Conservation (phyloP, 2,329 filamentous ascomycete species). For the Fusarium anthophilum region DNA sequence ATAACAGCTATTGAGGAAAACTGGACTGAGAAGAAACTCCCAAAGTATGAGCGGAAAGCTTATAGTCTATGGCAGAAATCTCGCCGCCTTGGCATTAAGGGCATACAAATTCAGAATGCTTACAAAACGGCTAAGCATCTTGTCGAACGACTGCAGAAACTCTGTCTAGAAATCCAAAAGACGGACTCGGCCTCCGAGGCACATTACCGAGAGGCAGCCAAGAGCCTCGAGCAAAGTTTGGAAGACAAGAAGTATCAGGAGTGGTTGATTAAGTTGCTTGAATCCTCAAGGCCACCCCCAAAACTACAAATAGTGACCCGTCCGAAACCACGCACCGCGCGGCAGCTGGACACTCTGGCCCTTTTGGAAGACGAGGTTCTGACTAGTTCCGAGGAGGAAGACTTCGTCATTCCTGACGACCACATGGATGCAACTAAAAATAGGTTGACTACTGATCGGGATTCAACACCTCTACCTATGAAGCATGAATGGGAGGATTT, state of each 20-base stretch:
- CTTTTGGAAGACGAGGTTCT: constrained; percentile 58
- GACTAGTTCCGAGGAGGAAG: constrained; percentile 60
- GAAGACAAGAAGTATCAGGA: constrained; percentile 64
- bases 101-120: constrained; percentile 55
- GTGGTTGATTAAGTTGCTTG: constrained; percentile 61
- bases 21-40: constrained; percentile 69
- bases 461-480: not conserved
- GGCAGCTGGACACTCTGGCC: not conserved
- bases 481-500: constrained; percentile 36
- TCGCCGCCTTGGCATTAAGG: constrained; percentile 51
- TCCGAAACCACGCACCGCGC: constrained; percentile 7
- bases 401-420: constrained; percentile 59
- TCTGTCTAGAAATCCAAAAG: constrained; percentile 61
- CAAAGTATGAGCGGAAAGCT: constrained; percentile 65
- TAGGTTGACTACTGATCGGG: not conserved
- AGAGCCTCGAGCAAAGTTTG: constrained; percentile 71
- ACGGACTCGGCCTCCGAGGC: constrained; percentile 62
- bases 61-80: constrained; percentile 69
- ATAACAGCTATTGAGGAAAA: constrained; percentile 59
- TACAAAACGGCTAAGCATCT: constrained; percentile 54
- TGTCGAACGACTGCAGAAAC: constrained; percentile 63
- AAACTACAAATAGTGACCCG: constrained; percentile 44
- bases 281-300: constrained; percentile 52
- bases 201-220: constrained; percentile 65
- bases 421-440: constrained; percentile 13